Evolutionary conservation across 805 yeast genomes (phyloP), one percentile per base, ranked within the genome.

Genomic region (Pichia pseudocactophila): DNA sequence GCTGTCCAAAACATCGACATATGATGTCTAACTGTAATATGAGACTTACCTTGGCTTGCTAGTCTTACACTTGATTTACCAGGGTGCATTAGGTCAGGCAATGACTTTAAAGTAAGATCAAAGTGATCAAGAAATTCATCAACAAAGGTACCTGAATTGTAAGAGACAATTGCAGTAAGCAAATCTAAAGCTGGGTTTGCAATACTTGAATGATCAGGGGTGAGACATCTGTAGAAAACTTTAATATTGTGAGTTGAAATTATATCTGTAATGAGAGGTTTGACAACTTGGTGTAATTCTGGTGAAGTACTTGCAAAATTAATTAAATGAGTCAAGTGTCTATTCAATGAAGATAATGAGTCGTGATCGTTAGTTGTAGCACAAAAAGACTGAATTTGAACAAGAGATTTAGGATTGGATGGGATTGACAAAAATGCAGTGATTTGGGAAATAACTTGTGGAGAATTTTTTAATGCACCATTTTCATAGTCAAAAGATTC

Each of bases 211-310:
- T 79, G 74, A 47, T 69, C 60, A 41, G 75, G 71, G 46, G 71
- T 73, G 32, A 88, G 63, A 15, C 82, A 78, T 50, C 94, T 68
- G 59, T 82, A 84, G 3, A 88, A 63, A 7, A 78, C 71, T 51
- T 80, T 83, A 34, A 72, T 57, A 55, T 83, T 76, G 37, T 69
- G 70, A 1, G 69, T 63, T 9, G 87, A 57, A 3, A 60, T 46
- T n/a, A 88, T 62, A 12, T 71, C 71, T 39, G 69, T 69, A 43
- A 80, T 70, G 19, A 80, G 55, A 8, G 62, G 62, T 39, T 59
- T 53, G 12, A 67, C 65, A 31, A 46, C 35, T 28, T 43, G 57
- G 46, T 44, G 52, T 20, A 50, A 54, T 12, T 42, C 52, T 10
- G 45, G 19, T 5, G 42, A 30, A 18, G 48, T 35, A 12, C 49